Evolutionary conservation across 495 filamentous ascomycete species (phyloP), one percentile per base, ranked within the genome.

Genomic region (Cryomyces minteri): DNA sequence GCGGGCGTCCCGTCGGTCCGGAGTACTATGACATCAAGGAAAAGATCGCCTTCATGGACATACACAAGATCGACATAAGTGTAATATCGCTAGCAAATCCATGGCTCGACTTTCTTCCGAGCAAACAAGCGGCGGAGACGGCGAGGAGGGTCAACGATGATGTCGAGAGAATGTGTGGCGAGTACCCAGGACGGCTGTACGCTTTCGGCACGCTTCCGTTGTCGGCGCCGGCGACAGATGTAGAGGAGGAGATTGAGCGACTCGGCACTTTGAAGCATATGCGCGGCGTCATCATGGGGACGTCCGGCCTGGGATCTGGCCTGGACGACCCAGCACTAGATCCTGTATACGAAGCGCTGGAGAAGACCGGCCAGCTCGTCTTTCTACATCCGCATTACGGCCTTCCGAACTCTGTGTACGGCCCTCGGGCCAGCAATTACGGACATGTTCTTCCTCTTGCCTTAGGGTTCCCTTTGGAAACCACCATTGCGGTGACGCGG

Each of bases 301-400:
- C 88, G 0, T 73, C 80, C 0, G 88, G 88, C 0, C 66, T 94
- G 5, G 86, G 85, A 4, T 62, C 65, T 7, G 88, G 88, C 0
- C 68, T 96, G 5, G 88, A 96, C 59, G 88, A 96, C 61, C 68
- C 72, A 5, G 56, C 58, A 0, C 51, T 96, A 31, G 69, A 85
- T 28, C 71, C 76, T 0, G 69, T 96, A 30, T 86, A 82, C 64
- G 54, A 61, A 4, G 76, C 80, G 0, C 60, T 96, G 2, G 68
- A 84, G 40, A 69, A 74, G 33, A 70, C 71, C 0, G 55, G 67
- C 34, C 64, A 78, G 25, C 62, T 84, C 11, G 61, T 93, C 28
- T 95, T 96, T 62, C 62, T 96, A 11, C 88, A 96, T 60, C 88
- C 88, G 32, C 88, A 95, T 62, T 94, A 96, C 57, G 88, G 88